Percentiles rank a stretch among this genome's conserved stretches.
phyloP scores from a whole-genome alignment of 108 stramenopile genomes.

The Chaetoceros muelleri region DNA sequence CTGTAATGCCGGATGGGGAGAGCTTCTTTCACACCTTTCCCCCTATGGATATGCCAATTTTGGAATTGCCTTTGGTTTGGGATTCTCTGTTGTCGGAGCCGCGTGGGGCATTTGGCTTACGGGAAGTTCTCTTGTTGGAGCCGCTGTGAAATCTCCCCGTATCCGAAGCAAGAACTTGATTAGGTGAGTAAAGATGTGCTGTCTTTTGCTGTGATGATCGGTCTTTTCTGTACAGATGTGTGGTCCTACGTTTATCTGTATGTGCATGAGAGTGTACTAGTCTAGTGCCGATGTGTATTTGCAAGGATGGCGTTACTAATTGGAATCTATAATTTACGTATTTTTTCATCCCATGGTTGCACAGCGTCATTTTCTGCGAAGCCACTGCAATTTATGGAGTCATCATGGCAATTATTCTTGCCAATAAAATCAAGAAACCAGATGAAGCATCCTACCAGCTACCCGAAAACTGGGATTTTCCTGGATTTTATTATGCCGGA shows the following conservation, averaged over 20 bases:
- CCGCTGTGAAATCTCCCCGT: constrained; percentile 97
- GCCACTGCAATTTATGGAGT: constrained; percentile 99
- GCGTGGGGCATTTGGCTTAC: constrained; percentile 98
- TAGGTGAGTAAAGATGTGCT: constrained; percentile 54
- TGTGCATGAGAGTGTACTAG: no score
- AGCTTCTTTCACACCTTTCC: constrained; percentile 96
- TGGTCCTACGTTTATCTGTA: no score
- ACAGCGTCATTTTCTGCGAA: constrained; percentile 99
- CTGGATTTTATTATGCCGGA: constrained; percentile 90
- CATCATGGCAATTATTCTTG: constrained; percentile 98
- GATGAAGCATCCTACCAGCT: constrained; percentile 46
- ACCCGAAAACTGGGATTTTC: constrained; percentile 72
- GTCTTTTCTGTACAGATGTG: no score
- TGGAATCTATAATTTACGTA: no score
- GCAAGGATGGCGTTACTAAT: no score
- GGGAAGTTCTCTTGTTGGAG: constrained; percentile 92
- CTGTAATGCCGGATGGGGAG: constrained; percentile 90
- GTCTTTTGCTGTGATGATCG: no score
- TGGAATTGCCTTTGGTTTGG: constrained; percentile 94
- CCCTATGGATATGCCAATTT: constrained; percentile 95
- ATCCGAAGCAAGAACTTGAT: constrained; percentile 98
- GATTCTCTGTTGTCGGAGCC: constrained; percentile 94
- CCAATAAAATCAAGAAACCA: constrained; percentile 89
- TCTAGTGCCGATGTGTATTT: no score
- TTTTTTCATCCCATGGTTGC: not conserved